Evolutionary conservation across 1,284 basidiomycete species (phyloP), one percentile per base, ranked within the genome.

Genomic region (Melanopsichium pennsylvanicum): DNA sequence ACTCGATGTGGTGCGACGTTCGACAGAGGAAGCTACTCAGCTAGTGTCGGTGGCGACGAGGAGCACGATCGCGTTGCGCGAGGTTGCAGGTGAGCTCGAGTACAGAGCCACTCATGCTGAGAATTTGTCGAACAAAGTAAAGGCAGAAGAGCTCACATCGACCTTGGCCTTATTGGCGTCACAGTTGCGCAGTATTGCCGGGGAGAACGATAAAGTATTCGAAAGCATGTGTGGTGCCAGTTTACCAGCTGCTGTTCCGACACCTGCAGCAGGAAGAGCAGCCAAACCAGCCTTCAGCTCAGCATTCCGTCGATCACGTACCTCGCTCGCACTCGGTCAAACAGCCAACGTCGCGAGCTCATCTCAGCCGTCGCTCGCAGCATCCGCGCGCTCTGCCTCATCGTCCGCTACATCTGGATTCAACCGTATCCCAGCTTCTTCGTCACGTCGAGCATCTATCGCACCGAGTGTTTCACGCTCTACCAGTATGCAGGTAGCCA

Each of bases 21-120:
- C 92, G 79, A 86, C 89, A 2, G 85, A 87, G 68, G 84, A 88
- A 15, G 83, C 91, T 52, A 87, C 92, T 16, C 85, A 84, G 57
- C 84, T 93, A 12, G 82, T 92, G 21, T 89, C 90, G 7, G 87
- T 91, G 82, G 84, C 93, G n/a, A 89, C 90, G 19, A 84, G 91
- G 51, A 89, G 88, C 74, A 91, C 89, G 2, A 86, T 89, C 32
- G 86, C 88, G 79, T 83, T 92, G 37, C 86, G 85, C 19, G 88
- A 90, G 51, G 87, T 88, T 11, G 87, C 88, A 12, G 84, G 82
- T 34, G 78, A 83, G 33, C 83, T 93, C 43, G 83, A 83, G 37
- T 83, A 82, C 3, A 81, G 85, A 5, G 78, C 83, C 8, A 84
- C 85, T 9, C 19, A 51, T 2, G 54, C 44, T 11, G 55, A 42